Conservation (phyloP, 257 asterid species). For the Ocimum tenuiflorum region DNA sequence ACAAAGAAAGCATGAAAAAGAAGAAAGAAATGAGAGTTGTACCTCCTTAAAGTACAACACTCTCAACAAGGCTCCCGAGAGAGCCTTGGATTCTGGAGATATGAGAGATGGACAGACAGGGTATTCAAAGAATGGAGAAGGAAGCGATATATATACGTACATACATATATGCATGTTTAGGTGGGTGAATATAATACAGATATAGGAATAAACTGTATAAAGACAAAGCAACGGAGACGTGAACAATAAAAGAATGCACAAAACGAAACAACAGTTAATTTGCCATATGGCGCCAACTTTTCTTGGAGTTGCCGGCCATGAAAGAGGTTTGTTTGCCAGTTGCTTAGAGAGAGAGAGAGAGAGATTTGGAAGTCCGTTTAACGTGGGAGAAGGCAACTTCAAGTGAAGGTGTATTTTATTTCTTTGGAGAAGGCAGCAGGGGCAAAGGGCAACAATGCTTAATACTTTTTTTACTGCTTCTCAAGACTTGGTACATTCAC, state of each 20-base stretch:
- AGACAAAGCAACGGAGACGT: slow-evolving; percentile 3
- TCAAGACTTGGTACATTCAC: too few relatives aligned
- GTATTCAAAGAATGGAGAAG: slow-evolving; percentile 12
- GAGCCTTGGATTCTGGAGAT: not conserved
- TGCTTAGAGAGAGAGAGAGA: too few relatives aligned
- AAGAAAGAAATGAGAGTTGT: not conserved
- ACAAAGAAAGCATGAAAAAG: not conserved
- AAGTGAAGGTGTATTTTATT: too few relatives aligned
- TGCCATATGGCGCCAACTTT: slow-evolving; percentile 14
- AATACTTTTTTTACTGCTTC: too few relatives aligned
- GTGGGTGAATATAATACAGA: too few relatives aligned
- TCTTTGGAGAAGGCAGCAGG: too few relatives aligned
- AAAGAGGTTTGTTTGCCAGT: not conserved
- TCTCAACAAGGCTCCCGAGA: not conserved
- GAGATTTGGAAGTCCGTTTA: too few relatives aligned
- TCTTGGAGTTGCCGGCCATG: slow-evolving; percentile 14
- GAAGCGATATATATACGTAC: not conserved
- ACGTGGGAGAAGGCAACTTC: too few relatives aligned
- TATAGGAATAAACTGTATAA: too few relatives aligned
- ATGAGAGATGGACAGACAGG: slow-evolving; percentile 4
- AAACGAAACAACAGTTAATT: not conserved
- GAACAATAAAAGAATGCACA: not conserved
- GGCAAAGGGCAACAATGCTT: too few relatives aligned
- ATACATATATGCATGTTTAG: not conserved
- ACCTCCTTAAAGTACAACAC: not conserved